A percentile compares a stretch with the other conserved stretches of the same genome.
Conservation (phyloP, 2,329 filamentous ascomycete species). For the Plenodomus lindquistii region DNA sequence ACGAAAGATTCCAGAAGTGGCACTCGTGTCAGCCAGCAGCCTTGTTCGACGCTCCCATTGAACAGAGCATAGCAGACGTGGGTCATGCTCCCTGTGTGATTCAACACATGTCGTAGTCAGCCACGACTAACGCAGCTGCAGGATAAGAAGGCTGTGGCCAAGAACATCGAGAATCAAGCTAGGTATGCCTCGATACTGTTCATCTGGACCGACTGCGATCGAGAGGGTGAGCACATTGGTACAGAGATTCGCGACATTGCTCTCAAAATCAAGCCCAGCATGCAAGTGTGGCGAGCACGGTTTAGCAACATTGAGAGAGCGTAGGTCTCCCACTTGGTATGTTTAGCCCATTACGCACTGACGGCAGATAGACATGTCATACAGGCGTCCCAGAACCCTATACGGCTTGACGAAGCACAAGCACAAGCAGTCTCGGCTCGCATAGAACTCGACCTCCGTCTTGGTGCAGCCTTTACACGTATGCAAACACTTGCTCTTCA, state of each 20-base stretch:
- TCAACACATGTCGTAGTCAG: not conserved
- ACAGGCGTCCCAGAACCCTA: slow-evolving; percentile 75
- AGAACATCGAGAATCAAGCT: slow-evolving; percentile 83
- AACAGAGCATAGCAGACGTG: slow-evolving; percentile 69
- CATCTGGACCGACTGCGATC: slow-evolving; percentile 99
- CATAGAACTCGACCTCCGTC: slow-evolving; percentile 88
- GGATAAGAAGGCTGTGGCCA: slow-evolving; percentile 79
- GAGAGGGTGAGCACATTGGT: slow-evolving; percentile 96
- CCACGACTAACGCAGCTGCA: slow-evolving; percentile 41
- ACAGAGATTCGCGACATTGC: slow-evolving; percentile 86
- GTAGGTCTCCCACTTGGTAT: slow-evolving; percentile 54
- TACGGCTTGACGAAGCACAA: slow-evolving; percentile 80
- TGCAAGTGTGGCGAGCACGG: slow-evolving; percentile 81
- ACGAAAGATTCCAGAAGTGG: slow-evolving; percentile 76
- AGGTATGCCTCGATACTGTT: slow-evolving; percentile 73
- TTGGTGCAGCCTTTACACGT: slow-evolving; percentile 89
- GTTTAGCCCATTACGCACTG: not conserved
- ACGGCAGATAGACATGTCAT: slow-evolving; percentile 72
- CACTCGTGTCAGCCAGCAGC: slow-evolving; percentile 74
- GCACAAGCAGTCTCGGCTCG: slow-evolving; percentile 85
- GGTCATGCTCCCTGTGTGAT: slow-evolving; percentile 3
- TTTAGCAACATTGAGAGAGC: slow-evolving; percentile 97
- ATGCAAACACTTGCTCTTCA: slow-evolving; percentile 82
- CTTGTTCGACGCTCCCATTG: slow-evolving; percentile 80
- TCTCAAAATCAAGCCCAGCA: slow-evolving; percentile 68